Conservation (phyloP, 805 yeast genomes). For the Metschnikowia gelsemii region DNA sequence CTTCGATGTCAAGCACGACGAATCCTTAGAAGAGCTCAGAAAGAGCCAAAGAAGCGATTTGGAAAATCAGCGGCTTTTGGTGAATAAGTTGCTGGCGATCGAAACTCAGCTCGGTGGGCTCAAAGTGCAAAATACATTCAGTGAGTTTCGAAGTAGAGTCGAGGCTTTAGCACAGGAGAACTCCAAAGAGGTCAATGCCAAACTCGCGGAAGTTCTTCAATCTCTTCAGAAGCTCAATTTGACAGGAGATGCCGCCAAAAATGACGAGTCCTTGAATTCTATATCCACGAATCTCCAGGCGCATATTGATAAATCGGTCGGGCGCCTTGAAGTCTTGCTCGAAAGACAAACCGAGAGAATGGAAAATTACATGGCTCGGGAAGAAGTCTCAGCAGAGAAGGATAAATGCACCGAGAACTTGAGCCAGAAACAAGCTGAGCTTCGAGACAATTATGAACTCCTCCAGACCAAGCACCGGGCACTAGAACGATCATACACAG, state of each 20-base stretch:
- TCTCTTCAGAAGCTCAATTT: slow-evolving; percentile 6
- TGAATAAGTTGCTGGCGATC: slow-evolving; percentile 9
- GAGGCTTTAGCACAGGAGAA: slow-evolving; percentile 11
- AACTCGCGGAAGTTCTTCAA: slow-evolving; percentile 9
- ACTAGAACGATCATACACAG: slow-evolving; percentile 68
- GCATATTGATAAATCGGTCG: slow-evolving; percentile 1
- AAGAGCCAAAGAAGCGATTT: neutral
- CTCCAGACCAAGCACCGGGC: slow-evolving; percentile 65
- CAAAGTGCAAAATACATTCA: slow-evolving; percentile 9
- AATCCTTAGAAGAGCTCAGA: neutral
- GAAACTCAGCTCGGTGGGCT: slow-evolving; percentile 9
- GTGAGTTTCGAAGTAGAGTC: slow-evolving; percentile 11
- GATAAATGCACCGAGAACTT: neutral
- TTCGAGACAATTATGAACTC: slow-evolving; percentile 2
- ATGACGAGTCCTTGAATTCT: neutral
- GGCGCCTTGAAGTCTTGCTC: slow-evolving; percentile 2
- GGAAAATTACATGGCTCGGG: neutral
- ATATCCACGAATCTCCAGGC: neutral
- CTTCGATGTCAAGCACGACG: slow-evolving; percentile 4
- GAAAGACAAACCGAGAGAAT: slow-evolving; percentile 4
- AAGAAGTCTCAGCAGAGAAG: neutral
- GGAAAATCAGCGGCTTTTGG: neutral
- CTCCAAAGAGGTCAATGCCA: slow-evolving; percentile 10
- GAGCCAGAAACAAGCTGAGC: neutral
- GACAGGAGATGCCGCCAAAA: neutral